Evolutionary conservation across 2,329 filamentous ascomycete species (phyloP).

Genomic region (Metarhizium sp.): DNA sequence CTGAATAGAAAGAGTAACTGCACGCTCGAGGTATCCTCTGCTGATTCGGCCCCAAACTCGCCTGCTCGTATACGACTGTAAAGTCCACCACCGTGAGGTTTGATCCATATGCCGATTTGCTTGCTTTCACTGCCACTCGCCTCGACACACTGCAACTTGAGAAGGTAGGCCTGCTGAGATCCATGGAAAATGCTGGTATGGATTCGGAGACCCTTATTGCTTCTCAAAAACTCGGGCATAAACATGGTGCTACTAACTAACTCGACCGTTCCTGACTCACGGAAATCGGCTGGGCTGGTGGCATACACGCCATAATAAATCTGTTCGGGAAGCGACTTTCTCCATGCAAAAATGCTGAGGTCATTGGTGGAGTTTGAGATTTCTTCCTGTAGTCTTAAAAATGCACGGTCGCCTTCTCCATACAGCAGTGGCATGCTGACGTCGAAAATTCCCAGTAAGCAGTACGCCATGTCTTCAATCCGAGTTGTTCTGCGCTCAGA

Average conservation of each 20-base stretch:
- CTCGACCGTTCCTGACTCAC: neutral
- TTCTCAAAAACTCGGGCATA: conserved; percentile 5
- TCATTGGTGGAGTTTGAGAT: conserved; percentile 9
- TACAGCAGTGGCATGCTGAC: conserved; percentile 15
- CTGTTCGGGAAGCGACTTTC: neutral
- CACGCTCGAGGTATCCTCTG: neutral
- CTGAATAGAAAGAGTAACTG: conserved; percentile 2
- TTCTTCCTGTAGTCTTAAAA: conserved; percentile 12
- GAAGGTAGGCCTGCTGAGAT: neutral
- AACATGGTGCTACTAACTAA: conserved; percentile 2
- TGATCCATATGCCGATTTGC: conserved; percentile 5
- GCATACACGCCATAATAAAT: conserved; percentile 4
- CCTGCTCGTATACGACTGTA: conserved; percentile 4
- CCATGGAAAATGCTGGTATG: conserved; percentile 1
- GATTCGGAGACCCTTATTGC: conserved; percentile 6
- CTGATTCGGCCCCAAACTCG: neutral
- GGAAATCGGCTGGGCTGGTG: conserved; percentile 2
- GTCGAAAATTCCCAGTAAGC: conserved; percentile 13
- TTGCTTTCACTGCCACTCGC: neutral
- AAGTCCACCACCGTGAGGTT: conserved; percentile 2
- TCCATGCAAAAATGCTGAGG: conserved; percentile 5
- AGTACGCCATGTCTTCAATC: conserved; percentile 13
- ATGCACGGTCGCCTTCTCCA: conserved; percentile 12
- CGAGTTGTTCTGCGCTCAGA: conserved; percentile 10
- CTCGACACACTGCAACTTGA: conserved; percentile 3